Evolutionary conservation across 2,329 filamentous ascomycete species (phyloP).

Genomic region (Colletotrichum euphorbiae): DNA sequence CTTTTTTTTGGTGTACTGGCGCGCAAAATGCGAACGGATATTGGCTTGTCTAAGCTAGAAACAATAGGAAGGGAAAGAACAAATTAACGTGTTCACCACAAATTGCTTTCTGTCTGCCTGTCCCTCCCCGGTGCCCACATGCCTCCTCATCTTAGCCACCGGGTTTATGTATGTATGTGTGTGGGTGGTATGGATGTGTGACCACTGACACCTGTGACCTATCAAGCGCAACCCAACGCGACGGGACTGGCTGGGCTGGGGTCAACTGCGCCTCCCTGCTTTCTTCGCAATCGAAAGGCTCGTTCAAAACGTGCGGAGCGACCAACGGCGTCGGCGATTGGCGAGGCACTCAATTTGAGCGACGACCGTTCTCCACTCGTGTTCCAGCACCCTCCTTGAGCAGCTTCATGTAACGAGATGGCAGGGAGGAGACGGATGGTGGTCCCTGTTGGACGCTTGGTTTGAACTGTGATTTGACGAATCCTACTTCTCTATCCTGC

Average conservation of each 20-base stretch:
- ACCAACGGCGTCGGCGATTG: slow-evolving; percentile 33
- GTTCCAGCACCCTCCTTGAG: slow-evolving; percentile 32
- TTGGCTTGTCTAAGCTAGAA: slow-evolving; percentile 11
- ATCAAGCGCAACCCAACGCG: slow-evolving; percentile 20
- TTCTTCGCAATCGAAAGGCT: slow-evolving; percentile 28
- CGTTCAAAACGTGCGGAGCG: slow-evolving; percentile 34
- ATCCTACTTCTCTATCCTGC: background rate
- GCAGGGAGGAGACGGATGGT: slow-evolving; percentile 26
- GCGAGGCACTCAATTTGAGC: slow-evolving; percentile 16
- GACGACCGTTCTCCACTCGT: slow-evolving; percentile 23
- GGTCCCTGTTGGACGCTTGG: background rate
- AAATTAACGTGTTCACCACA: slow-evolving; percentile 18
- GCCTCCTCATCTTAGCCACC: slow-evolving; percentile 27
- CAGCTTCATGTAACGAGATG: slow-evolving; percentile 28
- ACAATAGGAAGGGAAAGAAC: slow-evolving; percentile 6
- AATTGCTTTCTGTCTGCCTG: slow-evolving; percentile 9
- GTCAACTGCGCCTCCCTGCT: slow-evolving; percentile 36
- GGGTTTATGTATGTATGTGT: slow-evolving; percentile 1
- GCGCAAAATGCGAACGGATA: slow-evolving; percentile 3
- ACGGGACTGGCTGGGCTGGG: slow-evolving; percentile 23
- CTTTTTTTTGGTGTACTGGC: background rate
- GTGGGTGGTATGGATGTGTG: slow-evolving; percentile 16
- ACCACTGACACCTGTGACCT: slow-evolving; percentile 9
- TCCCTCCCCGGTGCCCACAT: slow-evolving; percentile 8
- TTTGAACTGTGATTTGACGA: slow-evolving; percentile 20